Percentiles rank a stretch among this genome's conserved stretches.
phyloP scores from a whole-genome alignment of 2,329 filamentous ascomycete genomes.

The Cercospora brassicicola region DNA sequence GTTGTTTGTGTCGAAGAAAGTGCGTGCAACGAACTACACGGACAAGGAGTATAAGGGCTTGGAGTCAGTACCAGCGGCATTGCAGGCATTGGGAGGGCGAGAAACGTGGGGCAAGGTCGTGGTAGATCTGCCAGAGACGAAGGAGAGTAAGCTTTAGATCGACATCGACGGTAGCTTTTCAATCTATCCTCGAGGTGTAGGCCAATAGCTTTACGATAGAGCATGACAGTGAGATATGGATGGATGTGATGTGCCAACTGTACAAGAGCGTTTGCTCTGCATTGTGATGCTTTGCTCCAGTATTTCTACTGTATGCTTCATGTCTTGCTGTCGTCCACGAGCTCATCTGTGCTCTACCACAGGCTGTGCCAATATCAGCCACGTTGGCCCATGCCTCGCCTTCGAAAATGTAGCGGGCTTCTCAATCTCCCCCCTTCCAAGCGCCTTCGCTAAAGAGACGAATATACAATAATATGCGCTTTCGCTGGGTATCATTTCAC shows the following conservation, averaged over 20 bases:
- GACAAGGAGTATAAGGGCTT: conserved; percentile 81
- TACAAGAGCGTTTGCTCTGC: not conserved
- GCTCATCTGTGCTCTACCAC: not conserved
- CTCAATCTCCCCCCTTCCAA: conserved; percentile 4
- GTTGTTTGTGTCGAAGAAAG: conserved; percentile 74
- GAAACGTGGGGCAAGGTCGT: conserved; percentile 97
- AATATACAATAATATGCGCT: conserved; percentile 1
- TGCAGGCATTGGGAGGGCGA: conserved; percentile 74
- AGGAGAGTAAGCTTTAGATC: conserved; percentile 44
- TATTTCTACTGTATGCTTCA: not conserved
- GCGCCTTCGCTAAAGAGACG: conserved; percentile 21
- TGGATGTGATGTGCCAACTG: not conserved
- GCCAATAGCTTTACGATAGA: not conserved
- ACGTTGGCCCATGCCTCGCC: not conserved
- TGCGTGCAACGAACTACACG: conserved; percentile 77
- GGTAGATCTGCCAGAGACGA: conserved; percentile 73
- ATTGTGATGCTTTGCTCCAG: not conserved
- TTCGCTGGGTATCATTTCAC: not conserved
- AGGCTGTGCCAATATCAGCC: not conserved
- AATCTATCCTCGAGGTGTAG: not conserved
- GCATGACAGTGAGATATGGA: not conserved
- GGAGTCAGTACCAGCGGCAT: conserved; percentile 72
- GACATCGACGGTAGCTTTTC: not conserved
- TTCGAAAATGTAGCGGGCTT: not conserved
- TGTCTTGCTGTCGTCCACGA: conserved; percentile 3